Evolutionary conservation across 441 rosid genomes (phyloP), one percentile per base, ranked within the genome.

Genomic region (Syzygium malaccense): DNA sequence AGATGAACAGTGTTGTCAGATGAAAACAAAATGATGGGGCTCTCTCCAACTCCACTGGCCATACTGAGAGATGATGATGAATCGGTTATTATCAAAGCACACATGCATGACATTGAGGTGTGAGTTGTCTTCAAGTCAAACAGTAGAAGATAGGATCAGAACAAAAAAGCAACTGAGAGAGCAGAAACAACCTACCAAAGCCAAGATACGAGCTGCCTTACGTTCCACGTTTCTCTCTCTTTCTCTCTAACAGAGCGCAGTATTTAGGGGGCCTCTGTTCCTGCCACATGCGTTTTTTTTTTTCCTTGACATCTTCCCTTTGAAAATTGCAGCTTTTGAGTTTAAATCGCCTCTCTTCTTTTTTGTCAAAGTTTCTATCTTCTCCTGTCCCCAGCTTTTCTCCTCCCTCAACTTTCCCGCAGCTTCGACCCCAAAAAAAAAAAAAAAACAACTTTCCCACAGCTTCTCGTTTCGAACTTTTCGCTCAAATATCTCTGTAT

Each of bases 171-270:
- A 86, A 86, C 66, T 56, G 57, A 85, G 88, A 2, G 28, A 48
- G 86, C 88, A 57, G 92, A 88, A 94, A 91, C 91, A 89, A 91
- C 93, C 92, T 66, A 89, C 88, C 90, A 88, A 93, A 71, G 86
- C 78, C 26, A 8, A 32, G 79, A 33, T 68, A 68, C 79, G 8
- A 68, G 93, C 92, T 93, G 94, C 94, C 93, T 94, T 91, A 90
- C 90, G 88, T 86, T 41, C 91, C 94, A 95, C 96, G 96, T 94
- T 93, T 93, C 96, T 93, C 75, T 88, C 88, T 88, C 92, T 86
- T 60, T 51, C 56, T 62, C 88, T 64, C 58, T 64, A 68, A 55
- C 86, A 90, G 88, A 90, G 91, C 83, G 91, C 93, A 89, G 92
- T 92, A 92, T 93, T 92, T 90, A 93, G 90, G 92, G 92, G 92